Base-by-base conservation (phyloP, 2,329 filamentous ascomycete genomes). In the Kalaharituber pfeilii region DNA sequence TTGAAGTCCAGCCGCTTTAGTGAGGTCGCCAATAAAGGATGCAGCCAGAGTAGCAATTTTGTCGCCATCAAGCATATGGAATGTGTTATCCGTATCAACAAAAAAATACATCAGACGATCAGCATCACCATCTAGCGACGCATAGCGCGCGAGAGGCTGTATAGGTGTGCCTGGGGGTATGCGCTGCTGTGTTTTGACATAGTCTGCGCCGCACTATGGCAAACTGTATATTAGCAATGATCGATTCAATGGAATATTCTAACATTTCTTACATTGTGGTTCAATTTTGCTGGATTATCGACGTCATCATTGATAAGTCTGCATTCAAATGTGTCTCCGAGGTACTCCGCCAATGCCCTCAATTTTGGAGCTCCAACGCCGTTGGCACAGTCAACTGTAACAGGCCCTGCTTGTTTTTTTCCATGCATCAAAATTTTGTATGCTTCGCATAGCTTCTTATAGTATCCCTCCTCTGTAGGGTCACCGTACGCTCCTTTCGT, bases 21-120 rank as follows among this genome's bases (percentile, higher is more conserved):
- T 80, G 28, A 95, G 81, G 60, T 96, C 88, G 33, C 83, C 85
- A 59, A 98, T 86, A 72, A 95, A 98, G 1, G 84, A 86, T 42
- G 91, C 91, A 11, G 86, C 86, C 51, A 98, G 80, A 2, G 88
- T 94, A 4, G 91, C 89, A 66, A 98, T 98, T 52, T 89, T 86
- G 70, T 98, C 91, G 57, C 91, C 91, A 64, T 98, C 91, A 11
- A 98, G 79, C 67, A 98, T 84, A 66, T 84, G 81, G 75, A 98
- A 98, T 24, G 81, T 79, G 54, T 79, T 82, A 61, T 87, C 80
- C 11, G 82, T 77, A 64, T 94, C 86, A 63, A 81, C 72, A 75
- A 87, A 95, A 73, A 95, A 95, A 74, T 94, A 96, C 55, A 96
- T 86, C 57, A 98, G 75, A 55, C 91, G 84, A 68, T 98, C 91